These are phyloP conservation scores for Cordyceps fumosorosea DNA, from an alignment of 2,329 filamentous ascomycete species.

Conservation along the genomic window DNA sequence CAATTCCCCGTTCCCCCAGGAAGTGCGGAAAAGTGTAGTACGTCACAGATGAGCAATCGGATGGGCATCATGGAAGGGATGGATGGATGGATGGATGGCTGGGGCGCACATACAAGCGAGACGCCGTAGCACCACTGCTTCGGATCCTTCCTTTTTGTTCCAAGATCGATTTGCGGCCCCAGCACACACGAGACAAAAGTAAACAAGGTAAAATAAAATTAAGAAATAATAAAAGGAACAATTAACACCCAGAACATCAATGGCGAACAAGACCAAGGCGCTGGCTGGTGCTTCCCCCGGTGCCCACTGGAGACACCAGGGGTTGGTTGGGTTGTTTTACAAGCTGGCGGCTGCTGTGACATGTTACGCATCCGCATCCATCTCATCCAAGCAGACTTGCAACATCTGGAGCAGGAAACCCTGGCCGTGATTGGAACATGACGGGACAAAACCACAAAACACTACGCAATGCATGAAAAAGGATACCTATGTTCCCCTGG, in stretches of 20 bases:
- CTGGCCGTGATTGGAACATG: background rate
- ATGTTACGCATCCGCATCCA: background rate
- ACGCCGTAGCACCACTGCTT: background rate
- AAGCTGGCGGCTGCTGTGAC: conserved; percentile 6
- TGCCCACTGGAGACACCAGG: background rate
- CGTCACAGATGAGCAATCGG: background rate
- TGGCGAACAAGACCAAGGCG: background rate
- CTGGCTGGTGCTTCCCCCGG: background rate
- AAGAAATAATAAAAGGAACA: background rate
- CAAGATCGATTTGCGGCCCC: background rate
- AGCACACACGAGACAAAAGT: no score
- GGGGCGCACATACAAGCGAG: background rate
- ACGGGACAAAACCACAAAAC: background rate
- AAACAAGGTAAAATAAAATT: no score
- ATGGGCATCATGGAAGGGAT: background rate
- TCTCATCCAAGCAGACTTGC: background rate
- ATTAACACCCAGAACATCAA: background rate
- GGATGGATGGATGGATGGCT: background rate
- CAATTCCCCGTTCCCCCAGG: no score
- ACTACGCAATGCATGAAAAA: background rate
- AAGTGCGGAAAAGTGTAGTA: background rate
- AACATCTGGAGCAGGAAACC: background rate
- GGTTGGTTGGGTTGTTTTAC: background rate
- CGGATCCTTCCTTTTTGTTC: background rate
- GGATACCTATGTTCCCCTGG: background rate